Percentiles rank a stretch among this genome's conserved stretches.
Evolutionary conservation across 257 asterid genomes (phyloP).

Genomic region (Salvia hispanica): DNA sequence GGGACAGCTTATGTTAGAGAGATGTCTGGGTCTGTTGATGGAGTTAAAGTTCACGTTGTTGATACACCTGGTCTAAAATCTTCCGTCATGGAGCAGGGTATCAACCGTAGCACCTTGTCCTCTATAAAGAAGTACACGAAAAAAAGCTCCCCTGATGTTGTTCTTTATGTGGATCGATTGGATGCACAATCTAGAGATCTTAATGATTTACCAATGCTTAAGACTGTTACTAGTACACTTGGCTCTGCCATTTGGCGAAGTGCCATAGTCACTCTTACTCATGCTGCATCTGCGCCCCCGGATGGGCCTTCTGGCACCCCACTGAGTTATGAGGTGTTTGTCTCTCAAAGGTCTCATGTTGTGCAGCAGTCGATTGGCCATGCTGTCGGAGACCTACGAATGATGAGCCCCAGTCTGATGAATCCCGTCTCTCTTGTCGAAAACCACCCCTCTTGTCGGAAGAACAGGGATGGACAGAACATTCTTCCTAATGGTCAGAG

Average conservation of each 20-base stretch:
- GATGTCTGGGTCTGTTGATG: constrained; percentile 65
- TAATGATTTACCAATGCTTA: constrained; percentile 78
- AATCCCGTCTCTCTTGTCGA: constrained; percentile 91
- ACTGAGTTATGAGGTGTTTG: constrained; percentile 78
- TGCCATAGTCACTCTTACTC: constrained; percentile 86
- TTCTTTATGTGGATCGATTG: constrained; percentile 84
- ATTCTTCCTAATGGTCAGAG: constrained; percentile 90
- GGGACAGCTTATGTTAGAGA: constrained; percentile 63
- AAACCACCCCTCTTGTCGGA: constrained; percentile 85
- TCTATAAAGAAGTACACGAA: constrained; percentile 66
- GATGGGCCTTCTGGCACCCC: constrained; percentile 92
- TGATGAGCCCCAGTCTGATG: constrained; percentile 87
- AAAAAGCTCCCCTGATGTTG: constrained; percentile 77
- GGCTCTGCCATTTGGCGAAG: constrained; percentile 85
- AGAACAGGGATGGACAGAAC: constrained; percentile 88
- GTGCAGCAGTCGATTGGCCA: constrained; percentile 90
- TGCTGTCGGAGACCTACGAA: constrained; percentile 77
- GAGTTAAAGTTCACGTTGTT: constrained; percentile 69
- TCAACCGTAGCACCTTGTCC: constrained; percentile 60
- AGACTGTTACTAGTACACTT: constrained; percentile 63
- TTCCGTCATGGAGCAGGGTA: constrained; percentile 75
- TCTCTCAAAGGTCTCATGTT: constrained; percentile 86
- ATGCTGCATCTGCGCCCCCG: constrained; percentile 94
- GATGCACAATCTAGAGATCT: constrained; percentile 92
- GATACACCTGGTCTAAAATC: constrained; percentile 90